Conservation (phyloP, 306 rosid genomes). For the Dalbergia cultrata region DNA sequence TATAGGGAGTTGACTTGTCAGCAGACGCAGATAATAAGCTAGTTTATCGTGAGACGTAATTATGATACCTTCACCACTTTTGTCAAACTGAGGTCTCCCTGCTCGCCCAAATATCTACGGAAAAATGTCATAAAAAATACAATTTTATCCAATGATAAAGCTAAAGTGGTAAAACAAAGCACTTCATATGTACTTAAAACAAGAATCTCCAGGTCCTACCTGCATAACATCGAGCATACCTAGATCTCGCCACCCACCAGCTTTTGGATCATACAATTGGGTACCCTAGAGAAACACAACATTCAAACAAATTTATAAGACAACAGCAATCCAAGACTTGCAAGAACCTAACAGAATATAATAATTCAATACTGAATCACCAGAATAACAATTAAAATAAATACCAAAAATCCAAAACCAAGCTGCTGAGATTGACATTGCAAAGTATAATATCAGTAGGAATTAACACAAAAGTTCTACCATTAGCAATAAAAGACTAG, state of each 20-base stretch:
- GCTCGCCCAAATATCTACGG: conserved; percentile 95
- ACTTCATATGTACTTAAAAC: conserved; percentile 28
- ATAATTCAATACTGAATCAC: background rate
- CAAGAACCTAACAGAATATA: conserved; percentile 18
- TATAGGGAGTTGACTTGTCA: conserved; percentile 95
- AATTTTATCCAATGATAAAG: conserved; percentile 7
- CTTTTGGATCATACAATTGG: conserved; percentile 96
- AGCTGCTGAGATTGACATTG: conserved; percentile 24
- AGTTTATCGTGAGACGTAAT: conserved; percentile 94
- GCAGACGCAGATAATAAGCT: conserved; percentile 85
- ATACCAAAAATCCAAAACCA: background rate
- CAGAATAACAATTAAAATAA: background rate
- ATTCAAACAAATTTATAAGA: conserved; percentile 34
- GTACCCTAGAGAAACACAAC: conserved; percentile 73
- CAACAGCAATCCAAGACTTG: conserved; percentile 34
- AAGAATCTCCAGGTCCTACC: conserved; percentile 56
- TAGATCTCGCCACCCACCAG: conserved; percentile 97
- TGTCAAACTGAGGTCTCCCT: conserved; percentile 98
- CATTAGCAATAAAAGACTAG: conserved; percentile 2
- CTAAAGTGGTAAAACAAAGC: conserved; percentile 23
- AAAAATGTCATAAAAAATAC: conserved; percentile 43
- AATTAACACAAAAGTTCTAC: conserved; percentile 28
- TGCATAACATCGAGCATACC: conserved; percentile 99
- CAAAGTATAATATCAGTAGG: conserved; percentile 12
- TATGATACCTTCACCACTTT: conserved; percentile 98